Percentiles rank a stretch among this genome's conserved stretches.
Evolutionary conservation across 495 filamentous ascomycete genomes (phyloP).

Genomic region (Penicillium argentinense): DNA sequence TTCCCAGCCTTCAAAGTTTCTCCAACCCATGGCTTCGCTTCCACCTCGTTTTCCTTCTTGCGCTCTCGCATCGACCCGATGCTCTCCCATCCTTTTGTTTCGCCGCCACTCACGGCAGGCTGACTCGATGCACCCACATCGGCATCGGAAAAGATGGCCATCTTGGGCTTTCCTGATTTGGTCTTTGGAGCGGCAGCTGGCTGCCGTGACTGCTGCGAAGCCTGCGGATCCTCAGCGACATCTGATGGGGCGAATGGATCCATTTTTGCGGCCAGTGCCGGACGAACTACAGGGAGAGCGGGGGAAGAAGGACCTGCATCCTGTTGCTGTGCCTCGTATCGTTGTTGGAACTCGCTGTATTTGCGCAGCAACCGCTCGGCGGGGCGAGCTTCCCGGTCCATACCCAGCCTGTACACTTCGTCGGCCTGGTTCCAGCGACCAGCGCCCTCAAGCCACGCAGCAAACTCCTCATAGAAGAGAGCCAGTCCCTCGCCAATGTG

Average conservation of each 20-base stretch:
- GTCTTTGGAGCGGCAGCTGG: constrained; percentile 54
- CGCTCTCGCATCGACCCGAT: constrained; percentile 83
- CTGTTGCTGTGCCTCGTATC: constrained; percentile 63
- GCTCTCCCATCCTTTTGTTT: constrained; percentile 81
- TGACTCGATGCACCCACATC: constrained; percentile 38
- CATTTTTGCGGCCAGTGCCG: constrained; percentile 82
- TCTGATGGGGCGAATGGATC: constrained; percentile 68
- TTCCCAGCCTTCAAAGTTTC: constrained; percentile 87
- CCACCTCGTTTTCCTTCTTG: constrained; percentile 89
- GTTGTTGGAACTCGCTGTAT: constrained; percentile 83
- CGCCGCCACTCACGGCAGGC: constrained; percentile 43
- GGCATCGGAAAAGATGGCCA: constrained; percentile 87
- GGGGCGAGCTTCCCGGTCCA: constrained; percentile 85
- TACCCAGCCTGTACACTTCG: constrained; percentile 85
- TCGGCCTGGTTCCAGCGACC: constrained; percentile 90
- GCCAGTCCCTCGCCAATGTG: constrained; percentile 83
- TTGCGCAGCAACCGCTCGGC: constrained; percentile 78
- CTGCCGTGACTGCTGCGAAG: constrained; percentile 44
- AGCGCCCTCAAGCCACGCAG: constrained; percentile 82
- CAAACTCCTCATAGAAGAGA: constrained; percentile 97
- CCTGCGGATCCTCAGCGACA: constrained; percentile 62
- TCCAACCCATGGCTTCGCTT: constrained; percentile 87
- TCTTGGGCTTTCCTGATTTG: constrained; percentile 68
- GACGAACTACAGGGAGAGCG: constrained; percentile 76
- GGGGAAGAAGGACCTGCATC: constrained; percentile 74